phyloP scores from a whole-genome alignment of 306 rosid species.

The Macrotyloma uniflorum region DNA sequence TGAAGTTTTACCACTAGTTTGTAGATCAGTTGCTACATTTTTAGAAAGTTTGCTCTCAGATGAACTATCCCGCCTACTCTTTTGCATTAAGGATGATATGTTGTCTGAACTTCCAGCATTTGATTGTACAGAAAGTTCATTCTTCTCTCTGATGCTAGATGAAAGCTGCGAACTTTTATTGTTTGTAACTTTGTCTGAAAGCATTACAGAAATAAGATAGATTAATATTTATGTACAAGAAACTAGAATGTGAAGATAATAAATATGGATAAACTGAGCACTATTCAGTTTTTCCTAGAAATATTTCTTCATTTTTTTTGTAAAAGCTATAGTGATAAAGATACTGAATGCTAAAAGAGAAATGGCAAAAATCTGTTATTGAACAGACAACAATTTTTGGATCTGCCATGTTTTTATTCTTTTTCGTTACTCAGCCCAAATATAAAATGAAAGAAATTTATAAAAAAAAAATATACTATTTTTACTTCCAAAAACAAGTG shows the following conservation, averaged over 20 bases:
- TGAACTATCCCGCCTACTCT: slow-evolving; percentile 35
- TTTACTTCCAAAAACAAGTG: not conserved
- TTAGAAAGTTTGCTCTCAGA: slow-evolving; percentile 40
- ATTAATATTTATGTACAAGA: slow-evolving; percentile 22
- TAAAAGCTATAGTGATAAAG: slow-evolving; percentile 20
- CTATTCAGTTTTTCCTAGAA: not conserved
- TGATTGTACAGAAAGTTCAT: slow-evolving; percentile 38
- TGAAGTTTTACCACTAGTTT: slow-evolving; percentile 44
- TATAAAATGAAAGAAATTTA: not conserved
- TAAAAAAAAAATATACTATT: not conserved
- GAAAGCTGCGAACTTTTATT: slow-evolving; percentile 49
- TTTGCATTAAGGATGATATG: slow-evolving; percentile 45
- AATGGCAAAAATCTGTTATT: not conserved
- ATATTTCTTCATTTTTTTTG: slow-evolving; percentile 5
- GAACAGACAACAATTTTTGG: not conserved
- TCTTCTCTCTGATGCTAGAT: slow-evolving; percentile 45
- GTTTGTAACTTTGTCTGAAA: slow-evolving; percentile 53
- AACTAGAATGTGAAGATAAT: slow-evolving; percentile 20
- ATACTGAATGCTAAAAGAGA: slow-evolving; percentile 28
- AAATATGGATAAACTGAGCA: not conserved
- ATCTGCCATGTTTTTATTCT: not conserved
- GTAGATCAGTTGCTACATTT: slow-evolving; percentile 25
- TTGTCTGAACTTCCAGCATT: slow-evolving; percentile 49
- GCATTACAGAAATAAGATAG: slow-evolving; percentile 27
- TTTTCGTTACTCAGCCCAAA: not conserved